phyloP scores from a whole-genome alignment of 2,329 filamentous ascomycete genomes.

The Xylariaceae sp. region DNA sequence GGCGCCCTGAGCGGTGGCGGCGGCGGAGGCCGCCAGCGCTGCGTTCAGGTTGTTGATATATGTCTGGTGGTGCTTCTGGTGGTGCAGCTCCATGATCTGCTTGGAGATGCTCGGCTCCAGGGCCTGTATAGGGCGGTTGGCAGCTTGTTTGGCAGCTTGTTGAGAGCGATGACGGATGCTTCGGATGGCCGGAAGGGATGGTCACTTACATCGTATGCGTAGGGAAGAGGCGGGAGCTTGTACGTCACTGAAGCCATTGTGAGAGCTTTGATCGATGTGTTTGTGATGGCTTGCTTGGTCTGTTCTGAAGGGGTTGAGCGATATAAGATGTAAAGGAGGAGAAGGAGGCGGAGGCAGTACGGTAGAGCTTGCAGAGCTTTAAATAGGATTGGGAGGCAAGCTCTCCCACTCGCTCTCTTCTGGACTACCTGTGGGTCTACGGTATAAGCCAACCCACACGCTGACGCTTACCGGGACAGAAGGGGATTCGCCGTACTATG shows the following conservation, averaged over 20 bases:
- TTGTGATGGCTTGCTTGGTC: not conserved
- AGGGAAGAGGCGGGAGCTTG: conserved; percentile 62
- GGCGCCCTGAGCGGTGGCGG: conserved; percentile 51
- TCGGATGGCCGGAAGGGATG: not conserved
- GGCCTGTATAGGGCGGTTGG: conserved; percentile 43
- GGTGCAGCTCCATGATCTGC: conserved; percentile 79
- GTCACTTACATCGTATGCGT: conserved; percentile 62
- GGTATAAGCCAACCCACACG: too few species aligned
- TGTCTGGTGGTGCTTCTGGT: conserved; percentile 73
- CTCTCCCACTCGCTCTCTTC: too few species aligned
- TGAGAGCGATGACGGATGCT: too few species aligned
- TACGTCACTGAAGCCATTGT: conserved; percentile 46
- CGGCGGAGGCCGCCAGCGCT: conserved; percentile 56
- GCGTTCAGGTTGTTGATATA: conserved; percentile 74
- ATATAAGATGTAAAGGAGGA: not conserved
- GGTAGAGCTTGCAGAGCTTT: too few species aligned
- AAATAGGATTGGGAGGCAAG: too few species aligned
- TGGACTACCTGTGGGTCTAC: too few species aligned
- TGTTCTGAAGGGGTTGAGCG: not conserved
- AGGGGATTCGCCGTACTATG: too few species aligned
- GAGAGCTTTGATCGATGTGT: not conserved
- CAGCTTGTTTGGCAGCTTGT: not conserved
- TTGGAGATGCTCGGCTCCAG: conserved; percentile 69
- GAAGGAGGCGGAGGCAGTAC: not conserved
- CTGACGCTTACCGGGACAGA: too few species aligned